Base-by-base conservation (phyloP, 805 yeast genomes). In the Zygosaccharomyces lentus region DNA sequence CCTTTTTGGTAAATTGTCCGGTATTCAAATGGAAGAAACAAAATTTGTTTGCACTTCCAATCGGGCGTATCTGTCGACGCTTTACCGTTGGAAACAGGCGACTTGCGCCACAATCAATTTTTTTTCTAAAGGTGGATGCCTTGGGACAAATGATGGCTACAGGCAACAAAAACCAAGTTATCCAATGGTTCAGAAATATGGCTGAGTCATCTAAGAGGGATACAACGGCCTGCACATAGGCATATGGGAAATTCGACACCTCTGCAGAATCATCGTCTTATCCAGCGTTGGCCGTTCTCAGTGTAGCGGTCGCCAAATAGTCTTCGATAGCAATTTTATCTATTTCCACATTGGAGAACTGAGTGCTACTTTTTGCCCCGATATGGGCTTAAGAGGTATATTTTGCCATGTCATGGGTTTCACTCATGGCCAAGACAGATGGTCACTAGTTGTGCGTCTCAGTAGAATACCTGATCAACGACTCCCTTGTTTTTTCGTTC, bases 191-290 rank as follows among this genome's bases (percentile, higher is more conserved):
- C 49, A 76, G 72, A 4, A 70, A 70, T 15, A 76, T 58, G 3
- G 70, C 50, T 1, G 75, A 72, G 59, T 79, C 82, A 57, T 78
- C 83, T 8, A 65, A 58, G 9, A 75, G 69, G 6, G 80, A 75
- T 29, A 78, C 78, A 7, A 79, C 76, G 19, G 81, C 76, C 64
- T 82, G 70, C 39, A 78, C 83, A 56, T 78, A 82, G 1, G 81
- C 77, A 51, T 75, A 77, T 4, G 64, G 64, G 2, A 62, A 59
- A 37, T 59, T 49, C 12, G 49, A 46, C 49, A 58, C 37, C 3
- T 29, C 37, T 9, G 49, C 39, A 6, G 57, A 56, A 34, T 58
- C 56, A 17, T 61, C 63, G 32, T 56, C 57, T 61, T 61, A 58
- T n/a, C 41, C 29, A 12, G 39, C 31, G 3, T 41, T 41, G 41